These are phyloP conservation scores for Cladorrhinum sp. DNA, from an alignment of 2,329 filamentous ascomycete species.

Conservation along the genomic window DNA sequence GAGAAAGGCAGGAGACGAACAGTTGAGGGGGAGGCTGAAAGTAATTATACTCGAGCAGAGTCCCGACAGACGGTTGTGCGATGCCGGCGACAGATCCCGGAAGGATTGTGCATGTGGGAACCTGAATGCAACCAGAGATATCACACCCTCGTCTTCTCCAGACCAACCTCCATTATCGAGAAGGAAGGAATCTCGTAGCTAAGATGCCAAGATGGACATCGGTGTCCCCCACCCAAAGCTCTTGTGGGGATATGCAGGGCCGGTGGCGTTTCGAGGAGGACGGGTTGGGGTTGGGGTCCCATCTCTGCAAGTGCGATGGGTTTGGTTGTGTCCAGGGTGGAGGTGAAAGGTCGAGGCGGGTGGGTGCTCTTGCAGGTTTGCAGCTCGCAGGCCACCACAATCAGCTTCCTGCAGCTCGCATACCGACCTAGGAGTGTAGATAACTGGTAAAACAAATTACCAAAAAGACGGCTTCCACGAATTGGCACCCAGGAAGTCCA, in stretches of 20 bases:
- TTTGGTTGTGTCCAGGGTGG: neutral
- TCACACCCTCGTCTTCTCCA: neutral
- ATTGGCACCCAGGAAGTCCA: neutral
- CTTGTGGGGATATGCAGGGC: slow-evolving; percentile 4
- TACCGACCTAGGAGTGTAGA: neutral
- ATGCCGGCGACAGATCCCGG: neutral
- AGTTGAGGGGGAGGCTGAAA: neutral
- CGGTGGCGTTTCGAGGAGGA: neutral
- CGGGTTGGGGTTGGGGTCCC: neutral
- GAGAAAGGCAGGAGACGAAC: neutral
- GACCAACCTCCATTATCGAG: neutral
- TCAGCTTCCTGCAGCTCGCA: neutral
- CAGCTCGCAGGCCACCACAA: neutral
- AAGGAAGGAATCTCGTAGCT: neutral
- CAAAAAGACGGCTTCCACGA: neutral
- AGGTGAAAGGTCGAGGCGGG: neutral
- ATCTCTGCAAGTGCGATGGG: neutral
- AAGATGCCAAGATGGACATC: neutral
- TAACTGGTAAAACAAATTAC: neutral
- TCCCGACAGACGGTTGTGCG: neutral
- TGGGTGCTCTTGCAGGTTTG: neutral
- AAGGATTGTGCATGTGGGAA: neutral
- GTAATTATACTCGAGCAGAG: neutral
- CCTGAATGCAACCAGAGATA: neutral
- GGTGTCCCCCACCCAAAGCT: neutral